Percentiles rank a stretch among this genome's conserved stretches.
phyloP scores from a whole-genome alignment of 2,329 filamentous ascomycete species.

The Akanthomyces muscarius region DNA sequence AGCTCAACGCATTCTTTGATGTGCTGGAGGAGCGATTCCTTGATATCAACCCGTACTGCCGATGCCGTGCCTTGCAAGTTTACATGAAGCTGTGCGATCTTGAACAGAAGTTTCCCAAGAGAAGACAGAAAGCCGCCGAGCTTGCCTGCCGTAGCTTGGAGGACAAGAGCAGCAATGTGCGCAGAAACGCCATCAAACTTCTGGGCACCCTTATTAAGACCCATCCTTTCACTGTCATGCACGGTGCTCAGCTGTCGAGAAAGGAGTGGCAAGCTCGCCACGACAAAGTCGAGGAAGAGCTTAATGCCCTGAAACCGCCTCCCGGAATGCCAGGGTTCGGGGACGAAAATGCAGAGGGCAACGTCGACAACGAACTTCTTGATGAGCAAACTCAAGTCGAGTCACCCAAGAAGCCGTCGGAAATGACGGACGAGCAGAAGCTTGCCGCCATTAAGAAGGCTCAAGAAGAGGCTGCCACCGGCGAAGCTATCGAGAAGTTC shows the following conservation, averaged over 20 bases:
- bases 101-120: constrained; percentile 93
- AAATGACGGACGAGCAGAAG: constrained; percentile 77
- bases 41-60: constrained; percentile 93
- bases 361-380: constrained; percentile 72
- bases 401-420: constrained; percentile 59
- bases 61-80: constrained; percentile 87
- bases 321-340: constrained; percentile 60
- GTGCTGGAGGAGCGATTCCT: constrained; percentile 94
- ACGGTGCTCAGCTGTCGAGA: constrained; percentile 78
- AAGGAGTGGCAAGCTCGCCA: constrained; percentile 83
- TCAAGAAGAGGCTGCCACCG: constrained; percentile 80
- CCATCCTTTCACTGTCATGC: constrained; percentile 88
- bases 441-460: constrained; percentile 71
- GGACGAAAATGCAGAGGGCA: constrained; percentile 61
- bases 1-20: constrained; percentile 95
- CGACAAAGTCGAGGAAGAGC: constrained; percentile 76
- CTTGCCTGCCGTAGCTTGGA: constrained; percentile 84
- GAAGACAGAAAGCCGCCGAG: constrained; percentile 81
- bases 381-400: constrained; percentile 85
- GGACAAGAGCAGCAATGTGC: constrained; percentile 97
- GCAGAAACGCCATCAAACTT: constrained; percentile 91
- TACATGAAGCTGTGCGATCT: constrained; percentile 88
- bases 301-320: constrained; percentile 77
- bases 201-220: constrained; percentile 85
- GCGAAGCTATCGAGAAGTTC: constrained; percentile 81